Base-by-base conservation (phyloP, 164 flowering plant genomes). In the Chimonanthus praecox region DNA sequence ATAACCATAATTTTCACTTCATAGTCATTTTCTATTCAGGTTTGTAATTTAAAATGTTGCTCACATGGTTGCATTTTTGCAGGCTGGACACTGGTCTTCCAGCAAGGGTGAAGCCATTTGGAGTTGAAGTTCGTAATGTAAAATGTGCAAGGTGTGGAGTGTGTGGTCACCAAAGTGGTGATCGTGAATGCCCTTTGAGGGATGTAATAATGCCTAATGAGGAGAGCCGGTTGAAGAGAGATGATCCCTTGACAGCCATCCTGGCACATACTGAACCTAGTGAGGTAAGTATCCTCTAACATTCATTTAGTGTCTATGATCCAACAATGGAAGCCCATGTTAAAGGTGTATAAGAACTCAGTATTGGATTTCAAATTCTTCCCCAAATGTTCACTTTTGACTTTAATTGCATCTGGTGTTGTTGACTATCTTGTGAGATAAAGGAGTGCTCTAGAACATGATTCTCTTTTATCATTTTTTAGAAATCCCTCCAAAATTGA, bases 111-210 rank as follows among this genome's bases (percentile, higher is more conserved):
- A 96, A 89, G 76, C 99, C 99, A 72, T 96, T 94, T 88, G 98
- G 88, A 64, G 83, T 96, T 74, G 98, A 96, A 81, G 81, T 94
- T 21, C 91, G 99, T 50, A 96, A 96, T 82, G 99, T 94, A 61
- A 96, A 91, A 81, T 94, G 99, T 77, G 75, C 89, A 47, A 89
- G 98, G 84, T 96, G 98, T 83, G 98, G 98, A 71, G 87, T 60
- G 64, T 90, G n/a, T 84, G 99, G 99, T 51, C 99, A 96, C 77
- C 98, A 96, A 83, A 94, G 97, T 86, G 99, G 99, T 75, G 99
- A 96, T 76, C 95, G 99, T 77, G 99, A 96, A 81, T 96, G 98
- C 78, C 91, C 95, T 49, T 64, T 96, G 81, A 93, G 83, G 81
- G 98, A 96, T 84, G 91, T 72, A 43, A 92, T 94, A 78, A 94